Percentiles rank a stretch among this genome's conserved stretches.
Conservation (phyloP, 495 filamentous ascomycete genomes). For the Bacidia gigantensis region DNA sequence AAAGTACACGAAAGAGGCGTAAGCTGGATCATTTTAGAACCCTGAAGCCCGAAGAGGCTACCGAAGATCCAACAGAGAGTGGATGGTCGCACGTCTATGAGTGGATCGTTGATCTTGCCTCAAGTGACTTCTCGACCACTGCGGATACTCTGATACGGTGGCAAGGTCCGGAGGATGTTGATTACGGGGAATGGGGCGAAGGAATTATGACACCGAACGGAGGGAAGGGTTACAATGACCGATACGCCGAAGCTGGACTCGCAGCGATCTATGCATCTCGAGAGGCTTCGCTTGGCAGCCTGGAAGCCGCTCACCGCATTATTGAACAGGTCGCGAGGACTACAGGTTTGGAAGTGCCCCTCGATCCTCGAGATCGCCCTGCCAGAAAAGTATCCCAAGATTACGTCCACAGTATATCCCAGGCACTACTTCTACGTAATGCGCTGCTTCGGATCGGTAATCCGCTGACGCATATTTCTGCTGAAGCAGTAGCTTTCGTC, state of each 20-base stretch:
- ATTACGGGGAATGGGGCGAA: conserved; percentile 56
- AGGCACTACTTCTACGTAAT: conserved; percentile 37
- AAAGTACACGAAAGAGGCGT: conserved; percentile 45
- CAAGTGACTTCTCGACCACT: conserved; percentile 33
- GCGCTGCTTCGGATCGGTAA: conserved; percentile 49
- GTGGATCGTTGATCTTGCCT: conserved; percentile 60
- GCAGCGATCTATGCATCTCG: conserved; percentile 59
- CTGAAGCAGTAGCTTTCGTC: conserved; percentile 47
- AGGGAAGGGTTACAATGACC: conserved; percentile 35
- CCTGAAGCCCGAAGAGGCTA: conserved; percentile 10
- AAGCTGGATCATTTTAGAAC: conserved; percentile 26
- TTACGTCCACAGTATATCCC: conserved; percentile 30
- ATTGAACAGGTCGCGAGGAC: conserved; percentile 44
- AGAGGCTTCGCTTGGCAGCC: conserved; percentile 40
- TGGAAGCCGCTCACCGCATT: conserved; percentile 50
- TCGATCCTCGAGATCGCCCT: neutral
- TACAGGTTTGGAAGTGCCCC: conserved; percentile 39
- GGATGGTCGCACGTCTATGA: conserved; percentile 71
- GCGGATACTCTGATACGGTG: conserved; percentile 55
- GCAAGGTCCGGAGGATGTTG: conserved; percentile 69
- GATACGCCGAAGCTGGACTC: conserved; percentile 61
- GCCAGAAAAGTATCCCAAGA: conserved; percentile 9
- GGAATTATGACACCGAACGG: conserved; percentile 21
- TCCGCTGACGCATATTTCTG: conserved; percentile 48
- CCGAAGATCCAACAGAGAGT: conserved; percentile 15